These are phyloP conservation scores for Cephaloascus fragrans DNA, from an alignment of 805 yeast species.

Conservation along the genomic window DNA sequence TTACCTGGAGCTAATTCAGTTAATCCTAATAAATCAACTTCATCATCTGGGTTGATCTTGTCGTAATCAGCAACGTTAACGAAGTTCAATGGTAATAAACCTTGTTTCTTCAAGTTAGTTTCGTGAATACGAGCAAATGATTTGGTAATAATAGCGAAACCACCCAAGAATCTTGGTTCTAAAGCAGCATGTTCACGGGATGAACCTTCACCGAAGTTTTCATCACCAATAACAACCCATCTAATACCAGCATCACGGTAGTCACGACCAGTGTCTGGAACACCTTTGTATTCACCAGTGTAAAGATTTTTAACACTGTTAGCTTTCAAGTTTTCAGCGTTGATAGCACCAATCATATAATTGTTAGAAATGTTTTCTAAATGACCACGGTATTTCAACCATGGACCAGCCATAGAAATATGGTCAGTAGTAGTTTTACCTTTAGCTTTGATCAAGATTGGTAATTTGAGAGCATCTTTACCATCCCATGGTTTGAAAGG, in stretches of 20 bases:
- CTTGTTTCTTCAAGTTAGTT: slow-evolving; percentile 99
- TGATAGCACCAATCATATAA: slow-evolving; percentile 99
- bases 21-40: slow-evolving; percentile 79
- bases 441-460: slow-evolving; percentile 89
- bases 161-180: slow-evolving; percentile 99
- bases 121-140: slow-evolving; percentile 99
- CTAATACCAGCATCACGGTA: slow-evolving; percentile 88
- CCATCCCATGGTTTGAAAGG: slow-evolving; percentile 98
- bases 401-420: slow-evolving; percentile 99
- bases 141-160: slow-evolving; percentile 93
- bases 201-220: slow-evolving; percentile 99
- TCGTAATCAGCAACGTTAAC: slow-evolving; percentile 85
- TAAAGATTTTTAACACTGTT: slow-evolving; percentile 81
- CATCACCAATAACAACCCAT: slow-evolving; percentile 98
- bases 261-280: slow-evolving; percentile 92
- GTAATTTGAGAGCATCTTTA: slow-evolving; percentile 80
- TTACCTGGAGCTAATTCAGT: slow-evolving; percentile 88
- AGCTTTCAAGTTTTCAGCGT: slow-evolving; percentile 92
- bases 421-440: slow-evolving; percentile 99
- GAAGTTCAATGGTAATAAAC: slow-evolving; percentile 95
- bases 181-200: slow-evolving; percentile 99
- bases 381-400: slow-evolving; percentile 99
- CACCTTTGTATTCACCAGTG: slow-evolving; percentile 90
- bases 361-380: slow-evolving; percentile 97
- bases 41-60: slow-evolving; percentile 85